Base-by-base conservation (phyloP, 2,329 filamentous ascomycete genomes). In the Fusarium algeriense region DNA sequence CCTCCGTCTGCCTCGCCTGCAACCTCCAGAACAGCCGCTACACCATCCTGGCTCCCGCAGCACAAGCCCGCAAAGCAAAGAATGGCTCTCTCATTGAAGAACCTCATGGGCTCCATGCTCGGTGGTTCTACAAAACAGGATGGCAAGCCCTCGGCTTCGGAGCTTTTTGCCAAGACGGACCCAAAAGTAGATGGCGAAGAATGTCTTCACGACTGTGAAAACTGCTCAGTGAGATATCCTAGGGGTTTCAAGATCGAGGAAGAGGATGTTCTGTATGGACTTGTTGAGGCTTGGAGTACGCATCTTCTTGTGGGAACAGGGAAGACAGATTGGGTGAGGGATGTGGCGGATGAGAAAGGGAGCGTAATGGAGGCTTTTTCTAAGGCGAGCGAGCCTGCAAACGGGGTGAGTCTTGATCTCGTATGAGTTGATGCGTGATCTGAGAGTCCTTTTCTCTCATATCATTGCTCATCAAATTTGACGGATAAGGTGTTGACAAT, bases 261-360 rank as follows among this genome's bases (percentile, higher is more conserved):
- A 79, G 83, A 86, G 10, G 94, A 97, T 78, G 85, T 90, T 75
- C 83, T 99, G 52, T 98, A 97, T 78, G 96, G 95, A 2, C 86
- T 92, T 64, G 88, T 98, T 69, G 93, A 94, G 77, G 93, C 90
- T 38, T 98, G 94, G 92, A 91, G 89, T 77, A 96, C 94, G 23
- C 96, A 99, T 82, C 79, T 97, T 68, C 84, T 99, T 35, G 94
- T 98, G 19, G 96, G 94, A 28, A 99, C 96, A n/a, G 93, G 94
- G 67, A 97, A 98, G 88, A 88, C 91, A 30, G 96, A 99, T 82
- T 99, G 96, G 96, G 92, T 95, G 78, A 84, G 93, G 66, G 92
- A 97, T 83, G 93, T 97, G 48, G 90, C 89, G 61, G 93, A 98
- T 78, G 96, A 98, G 85, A 91, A 93, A 81, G 92, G 92, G 9